Base-by-base conservation (phyloP, 495 filamentous ascomycete species). In the Penicillium argentinense region DNA sequence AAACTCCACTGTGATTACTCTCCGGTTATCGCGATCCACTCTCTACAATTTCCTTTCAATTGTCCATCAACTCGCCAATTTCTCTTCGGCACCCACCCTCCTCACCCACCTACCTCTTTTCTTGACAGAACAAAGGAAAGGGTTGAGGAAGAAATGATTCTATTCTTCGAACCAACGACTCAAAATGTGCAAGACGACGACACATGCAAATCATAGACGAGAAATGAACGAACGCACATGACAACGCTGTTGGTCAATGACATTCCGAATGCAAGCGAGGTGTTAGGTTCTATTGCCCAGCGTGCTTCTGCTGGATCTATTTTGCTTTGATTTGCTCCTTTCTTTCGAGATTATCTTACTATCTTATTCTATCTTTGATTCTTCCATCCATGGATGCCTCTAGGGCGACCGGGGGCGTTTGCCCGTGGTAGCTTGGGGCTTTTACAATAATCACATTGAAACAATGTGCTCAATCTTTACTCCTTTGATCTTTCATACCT, bases 191-290 rank as follows among this genome's bases (percentile, higher is more conserved):
- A 47, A 45, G 23, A 54, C 40, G 53, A 61, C 46, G 45, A 57
- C 49, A 63, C 49, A 62, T 47, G 56, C 59, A 37, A 52, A 38
- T 42, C 52, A 63, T 61, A 61, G 60, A 63, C 54, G 57, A 63
- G 54, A 57, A 49, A 63, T 53, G 60, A 63, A 57, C 54, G 42
- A 56, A 63, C 54, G 57, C 59, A 40, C 53, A 57, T 60, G 56
- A 57, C 40, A 14, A 45, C 50, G 47, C 57, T 42, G 44, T 53
- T 60, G 49, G 51, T 45, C 53, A 49, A 62, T 44, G 52, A 51
- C 56, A 53, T 43, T 46, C 57, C 45, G 51, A 59, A 59, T 47
- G 53, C 53, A 57, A 63, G 57, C 60, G 54, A 49, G 60, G 60
- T 58, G 55, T 62, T 59, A 59, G 59, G 54, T 64, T 67, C 47